Conservation (phyloP, 768 basidiomycete genomes). For the Tylopilus sp. region DNA sequence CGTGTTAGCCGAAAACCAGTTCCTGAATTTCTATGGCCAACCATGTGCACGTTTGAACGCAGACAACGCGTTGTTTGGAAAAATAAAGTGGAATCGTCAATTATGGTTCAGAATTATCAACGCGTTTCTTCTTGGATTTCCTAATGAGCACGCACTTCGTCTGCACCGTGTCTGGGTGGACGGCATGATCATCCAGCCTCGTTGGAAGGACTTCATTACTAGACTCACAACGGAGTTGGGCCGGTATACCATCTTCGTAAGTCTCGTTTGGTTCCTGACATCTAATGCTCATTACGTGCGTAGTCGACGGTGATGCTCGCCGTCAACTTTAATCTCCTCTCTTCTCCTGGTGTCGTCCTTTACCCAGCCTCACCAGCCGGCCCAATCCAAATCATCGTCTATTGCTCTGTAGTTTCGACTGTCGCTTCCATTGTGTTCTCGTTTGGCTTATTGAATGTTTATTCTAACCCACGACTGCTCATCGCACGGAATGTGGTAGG, state of each 20-base stretch:
- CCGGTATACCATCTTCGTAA: slow-evolving; percentile 13
- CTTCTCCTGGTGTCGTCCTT: slow-evolving; percentile 11
- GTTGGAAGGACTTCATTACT: slow-evolving; percentile 10
- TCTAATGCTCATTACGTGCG: background rate
- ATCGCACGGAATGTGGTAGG: slow-evolving; percentile 5
- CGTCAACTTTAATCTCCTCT: slow-evolving; percentile 14
- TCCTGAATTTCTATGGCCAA: slow-evolving; percentile 13
- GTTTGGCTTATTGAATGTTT: slow-evolving; percentile 8
- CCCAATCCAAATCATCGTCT: slow-evolving; percentile 7
- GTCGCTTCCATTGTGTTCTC: slow-evolving; percentile 14
- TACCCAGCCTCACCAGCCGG: background rate
- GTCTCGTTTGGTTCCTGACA: background rate
- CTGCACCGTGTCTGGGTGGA: slow-evolving; percentile 14
- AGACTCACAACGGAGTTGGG: slow-evolving; percentile 7
- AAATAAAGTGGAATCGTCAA: slow-evolving; percentile 6
- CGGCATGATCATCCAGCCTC: slow-evolving; percentile 2
- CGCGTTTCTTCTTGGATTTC: background rate
- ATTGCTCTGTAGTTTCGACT: slow-evolving; percentile 5
- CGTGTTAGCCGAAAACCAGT: slow-evolving; percentile 10
- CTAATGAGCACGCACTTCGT: slow-evolving; percentile 9
- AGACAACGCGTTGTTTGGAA: slow-evolving; percentile 6
- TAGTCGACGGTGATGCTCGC: slow-evolving; percentile 19
- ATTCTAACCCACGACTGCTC: slow-evolving; percentile 5
- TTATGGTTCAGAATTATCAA: background rate
- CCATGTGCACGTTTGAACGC: slow-evolving; percentile 11